Base-by-base conservation (phyloP, 768 basidiomycete species). In the Naganishia onofrii region DNA sequence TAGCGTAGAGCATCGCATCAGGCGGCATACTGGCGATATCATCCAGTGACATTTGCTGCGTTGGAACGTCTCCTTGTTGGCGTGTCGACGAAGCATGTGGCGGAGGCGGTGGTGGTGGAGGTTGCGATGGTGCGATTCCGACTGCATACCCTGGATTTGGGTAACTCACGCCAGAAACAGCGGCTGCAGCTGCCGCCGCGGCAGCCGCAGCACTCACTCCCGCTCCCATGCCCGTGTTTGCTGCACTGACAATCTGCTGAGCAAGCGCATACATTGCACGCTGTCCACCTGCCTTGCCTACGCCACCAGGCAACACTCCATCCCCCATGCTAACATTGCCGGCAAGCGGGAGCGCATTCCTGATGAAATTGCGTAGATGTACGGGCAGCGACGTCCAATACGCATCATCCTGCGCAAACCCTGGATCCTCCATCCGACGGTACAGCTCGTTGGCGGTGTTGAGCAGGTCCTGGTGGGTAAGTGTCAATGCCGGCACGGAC, bases 311-410 rank as follows among this genome's bases (percentile, higher is more conserved):
- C 26, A 69, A 21, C 9, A 54, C 54, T 23, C 68, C 72, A 17
- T 55, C 13, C 19, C 44, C 72, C 57, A 23, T 57, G 65, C 72
- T 72, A 42, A 74, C 67, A 1, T 71, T 73, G 5, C 79, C 80
- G 32, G 80, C 79, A 66, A 83, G 78, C 0, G 83, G 83, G 3
- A 84, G 78, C 10, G 84, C 84, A 64, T 83, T 83, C 72, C 87
- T 83, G 77, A 90, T 88, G 78, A 89, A 89, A 72, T 85, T 87
- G 76, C 87, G 85, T 70, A 89, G 84, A 74, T 89, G 87, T 28
- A 86, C 84, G 44, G 89, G 88, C 54, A 90, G 84, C 46, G 86
- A 85, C 56, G 86, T 85, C 89, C 88, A 88, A 76, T 89, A 89
- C 56, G 87, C 87, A 73, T 88, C 87, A 72, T 87, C 87, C 58